Evolutionary conservation across 164 flowering plant species (phyloP).

Genomic region (Chimonanthus praecox): DNA sequence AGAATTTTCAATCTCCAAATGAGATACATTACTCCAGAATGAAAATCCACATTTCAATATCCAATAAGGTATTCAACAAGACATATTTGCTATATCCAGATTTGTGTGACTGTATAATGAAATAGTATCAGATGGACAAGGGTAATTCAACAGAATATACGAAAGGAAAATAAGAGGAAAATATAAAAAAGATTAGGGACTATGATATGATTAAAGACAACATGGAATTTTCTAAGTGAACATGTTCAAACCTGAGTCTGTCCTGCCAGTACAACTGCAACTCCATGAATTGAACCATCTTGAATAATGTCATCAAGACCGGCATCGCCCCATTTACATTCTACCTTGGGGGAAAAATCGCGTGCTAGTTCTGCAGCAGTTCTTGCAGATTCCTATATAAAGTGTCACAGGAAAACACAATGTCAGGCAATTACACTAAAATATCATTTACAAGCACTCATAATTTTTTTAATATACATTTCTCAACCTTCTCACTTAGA

Average conservation of each 20-base stretch:
- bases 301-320: slow-evolving; percentile 68
- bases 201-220: not conserved
- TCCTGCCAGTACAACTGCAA: slow-evolving; percentile 83
- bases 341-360: slow-evolving; percentile 52
- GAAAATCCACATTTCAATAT: not conserved
- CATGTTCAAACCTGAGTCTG: slow-evolving; percentile 53
- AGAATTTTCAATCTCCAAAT: not conserved
- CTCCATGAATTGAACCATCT: slow-evolving; percentile 61
- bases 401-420: slow-evolving; percentile 1
- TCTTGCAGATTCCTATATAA: slow-evolving; percentile 66
- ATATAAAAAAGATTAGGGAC: not conserved
- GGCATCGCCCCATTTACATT: slow-evolving; percentile 80
- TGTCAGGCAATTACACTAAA: not conserved
- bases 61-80: not conserved
- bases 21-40: not conserved
- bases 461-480: too few relatives aligned
- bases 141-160: not conserved
- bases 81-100: not conserved
- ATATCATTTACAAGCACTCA: not conserved
- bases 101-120: not conserved
- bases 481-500: too few relatives aligned
- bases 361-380: slow-evolving; percentile 62
- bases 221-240: not conserved
- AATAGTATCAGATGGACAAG: not conserved
- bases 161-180: not conserved